A percentile compares a stretch with the other conserved stretches of the same genome.
phyloP scores from a whole-genome alignment of 2,329 filamentous ascomycete species.

The Endothia cerciana region DNA sequence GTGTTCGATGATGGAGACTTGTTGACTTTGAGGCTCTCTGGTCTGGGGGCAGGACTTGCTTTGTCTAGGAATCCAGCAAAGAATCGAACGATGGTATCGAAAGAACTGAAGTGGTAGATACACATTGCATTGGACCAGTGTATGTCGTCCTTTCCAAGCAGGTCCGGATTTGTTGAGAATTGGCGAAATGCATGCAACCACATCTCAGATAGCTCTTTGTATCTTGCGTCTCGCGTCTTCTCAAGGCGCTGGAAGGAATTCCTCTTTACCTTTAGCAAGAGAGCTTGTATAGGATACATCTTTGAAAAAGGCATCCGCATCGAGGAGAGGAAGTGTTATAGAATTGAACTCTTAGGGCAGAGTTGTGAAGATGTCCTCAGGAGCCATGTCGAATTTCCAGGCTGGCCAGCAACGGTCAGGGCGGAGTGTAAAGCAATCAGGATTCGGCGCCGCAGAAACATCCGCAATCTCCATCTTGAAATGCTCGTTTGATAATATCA shows the following conservation, averaged over 20 bases:
- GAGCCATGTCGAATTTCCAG: constrained; percentile 3
- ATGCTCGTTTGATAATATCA: no score
- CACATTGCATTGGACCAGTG: not conserved
- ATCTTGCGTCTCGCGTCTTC: no score
- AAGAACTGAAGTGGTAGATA: not conserved
- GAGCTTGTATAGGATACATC: not conserved
- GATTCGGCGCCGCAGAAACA: no score
- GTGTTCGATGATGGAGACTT: no score
- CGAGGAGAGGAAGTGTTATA: not conserved
- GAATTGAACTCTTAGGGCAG: not conserved
- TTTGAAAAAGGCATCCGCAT: not conserved
- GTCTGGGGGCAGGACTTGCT: no score
- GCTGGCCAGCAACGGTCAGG: constrained; percentile 5
- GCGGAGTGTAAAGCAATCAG: not conserved
- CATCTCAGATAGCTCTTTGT: no score
- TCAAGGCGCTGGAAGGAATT: not conserved
- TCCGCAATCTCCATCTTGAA: no score
- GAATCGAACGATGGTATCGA: not conserved
- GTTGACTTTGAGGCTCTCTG: no score
- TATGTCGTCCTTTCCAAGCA: not conserved
- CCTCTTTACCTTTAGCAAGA: not conserved
- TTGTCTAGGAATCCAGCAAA: constrained; percentile 9
- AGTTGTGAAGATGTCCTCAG: not conserved
- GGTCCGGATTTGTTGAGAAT: not conserved
- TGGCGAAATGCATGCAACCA: no score